Conservation (phyloP, 495 filamentous ascomycete species). For the Tetracladium marchalianum region DNA sequence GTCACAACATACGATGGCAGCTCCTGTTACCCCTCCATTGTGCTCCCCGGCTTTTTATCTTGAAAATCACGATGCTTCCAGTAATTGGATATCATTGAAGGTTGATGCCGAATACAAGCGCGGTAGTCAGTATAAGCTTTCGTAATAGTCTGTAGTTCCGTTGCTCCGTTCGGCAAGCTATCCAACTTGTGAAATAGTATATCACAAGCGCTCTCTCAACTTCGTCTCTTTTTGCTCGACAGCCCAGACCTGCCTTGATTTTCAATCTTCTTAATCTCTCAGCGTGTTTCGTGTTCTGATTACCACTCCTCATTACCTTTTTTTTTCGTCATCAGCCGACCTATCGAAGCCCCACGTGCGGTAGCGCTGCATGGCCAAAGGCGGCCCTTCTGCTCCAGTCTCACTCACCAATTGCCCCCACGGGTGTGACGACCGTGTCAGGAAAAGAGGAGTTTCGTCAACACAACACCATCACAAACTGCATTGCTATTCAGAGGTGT, state of each 20-base stretch:
- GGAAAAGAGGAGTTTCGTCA: too few relatives aligned
- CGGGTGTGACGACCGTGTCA: not conserved
- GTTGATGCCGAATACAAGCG: constrained; percentile 3
- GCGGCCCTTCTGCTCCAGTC: too few relatives aligned
- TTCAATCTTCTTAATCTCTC: constrained; percentile 1
- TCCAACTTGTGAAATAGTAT: too few relatives aligned
- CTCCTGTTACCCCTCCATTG: too few relatives aligned
- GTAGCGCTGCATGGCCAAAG: constrained; percentile 3
- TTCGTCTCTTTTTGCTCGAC: too few relatives aligned
- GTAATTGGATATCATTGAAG: not conserved
- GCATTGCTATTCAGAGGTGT: too few relatives aligned
- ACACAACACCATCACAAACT: too few relatives aligned
- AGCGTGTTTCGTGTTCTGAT: constrained; percentile 3
- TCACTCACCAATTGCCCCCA: constrained; percentile 1
- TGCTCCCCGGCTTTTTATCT: constrained; percentile 8
- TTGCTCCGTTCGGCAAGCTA: constrained; percentile 4
- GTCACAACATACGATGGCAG: too few relatives aligned
- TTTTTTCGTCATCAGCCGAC: constrained; percentile 9
- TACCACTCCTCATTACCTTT: constrained; percentile 5
- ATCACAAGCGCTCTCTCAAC: too few relatives aligned
- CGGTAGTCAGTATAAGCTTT: too few relatives aligned
- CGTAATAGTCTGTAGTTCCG: constrained; percentile 9
- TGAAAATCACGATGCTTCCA: not conserved
- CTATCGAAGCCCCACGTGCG: constrained; percentile 12
- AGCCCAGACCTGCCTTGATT: not conserved